Base-by-base conservation (phyloP, 805 yeast genomes). In the Metschnikowia kunwiensis region DNA sequence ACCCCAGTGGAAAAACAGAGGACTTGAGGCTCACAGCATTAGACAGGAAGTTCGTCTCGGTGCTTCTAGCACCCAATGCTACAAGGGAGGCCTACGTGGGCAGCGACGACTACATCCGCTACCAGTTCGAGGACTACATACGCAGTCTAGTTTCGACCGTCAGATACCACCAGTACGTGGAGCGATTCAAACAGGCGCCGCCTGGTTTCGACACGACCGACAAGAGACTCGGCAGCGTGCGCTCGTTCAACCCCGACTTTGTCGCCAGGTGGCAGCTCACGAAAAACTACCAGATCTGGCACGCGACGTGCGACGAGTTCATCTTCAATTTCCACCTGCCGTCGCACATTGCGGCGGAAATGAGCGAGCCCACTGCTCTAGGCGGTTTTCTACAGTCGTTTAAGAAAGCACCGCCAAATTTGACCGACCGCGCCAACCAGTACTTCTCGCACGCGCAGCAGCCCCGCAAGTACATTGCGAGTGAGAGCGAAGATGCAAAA, bases 41-140 rank as follows among this genome's bases (percentile, higher is more conserved):
- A 30, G 98, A 93, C 55, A 81, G 78, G 48, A 80, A 75, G 46
- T 93, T 93, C 70, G 81, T 87, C 30, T 79, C 79, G 29, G 63
- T 68, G 3, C 61, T 93, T 8, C 53, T 70, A 3, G 53, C 58
- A 24, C 70, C 74, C 5, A 77, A 34, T 8, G 63, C 63, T 7
- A 40, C 47, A n/a, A 47, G 45, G 12, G 63, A 60, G 23, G 54
- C 56, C 16, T 68, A 50, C 44, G 39, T 63, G 8, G 70, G 73
- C 5, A 63, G 60, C 47, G 97, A 93, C 51, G 98, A 93, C 59
- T 86, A 81, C 53, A 80, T 93, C 21, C 65, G 97, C 34, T 74
- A 79, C 61, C 87, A 80, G 51, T 89, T 91, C 59, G 98, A 93
- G 54, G 97, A 89, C 51, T 93, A 93, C 54, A 60, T 89, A 17